Conservation (phyloP, 352 stramenopile genomes). For the Pythium apleroticum region DNA sequence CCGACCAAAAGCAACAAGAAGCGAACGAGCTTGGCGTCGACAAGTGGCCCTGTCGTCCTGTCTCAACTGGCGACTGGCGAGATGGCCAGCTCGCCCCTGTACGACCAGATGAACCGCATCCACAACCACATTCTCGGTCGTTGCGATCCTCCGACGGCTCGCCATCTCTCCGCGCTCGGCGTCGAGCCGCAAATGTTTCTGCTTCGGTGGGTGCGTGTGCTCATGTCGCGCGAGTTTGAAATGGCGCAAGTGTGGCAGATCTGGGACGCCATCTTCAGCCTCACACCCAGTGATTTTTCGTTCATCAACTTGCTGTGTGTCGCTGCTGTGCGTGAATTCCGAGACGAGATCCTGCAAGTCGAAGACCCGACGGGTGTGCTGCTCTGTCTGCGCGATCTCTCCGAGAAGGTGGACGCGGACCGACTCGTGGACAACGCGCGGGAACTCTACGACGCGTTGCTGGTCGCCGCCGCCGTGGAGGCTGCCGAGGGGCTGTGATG, state of each 20-base stretch:
- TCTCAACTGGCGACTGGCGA: slow-evolving; percentile 23
- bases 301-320: slow-evolving; percentile 81
- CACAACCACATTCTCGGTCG: slow-evolving; percentile 62
- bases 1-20: slow-evolving; percentile 2
- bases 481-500: slow-evolving; percentile 27
- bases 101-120: slow-evolving; percentile 77
- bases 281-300: slow-evolving; percentile 67
- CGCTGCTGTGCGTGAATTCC: slow-evolving; percentile 64
- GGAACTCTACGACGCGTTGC: slow-evolving; percentile 65
- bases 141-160: slow-evolving; percentile 60
- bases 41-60: neutral
- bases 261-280: slow-evolving; percentile 76
- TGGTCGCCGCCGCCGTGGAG: slow-evolving; percentile 62
- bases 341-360: slow-evolving; percentile 56
- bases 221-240: slow-evolving; percentile 78
- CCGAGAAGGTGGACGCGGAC: slow-evolving; percentile 46
- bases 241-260: slow-evolving; percentile 75
- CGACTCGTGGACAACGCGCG: slow-evolving; percentile 55
- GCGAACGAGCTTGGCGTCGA: slow-evolving; percentile 4
- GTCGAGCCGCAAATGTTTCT: slow-evolving; percentile 76
- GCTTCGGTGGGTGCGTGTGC: slow-evolving; percentile 70
- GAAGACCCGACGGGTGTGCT: slow-evolving; percentile 65
- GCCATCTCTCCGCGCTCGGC: slow-evolving; percentile 43
- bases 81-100: slow-evolving; percentile 43
- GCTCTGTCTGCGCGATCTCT: slow-evolving; percentile 55